Evolutionary conservation across 345 rosid species (phyloP), one percentile per base, ranked within the genome.

Genomic region (Euphorbia lathyris): DNA sequence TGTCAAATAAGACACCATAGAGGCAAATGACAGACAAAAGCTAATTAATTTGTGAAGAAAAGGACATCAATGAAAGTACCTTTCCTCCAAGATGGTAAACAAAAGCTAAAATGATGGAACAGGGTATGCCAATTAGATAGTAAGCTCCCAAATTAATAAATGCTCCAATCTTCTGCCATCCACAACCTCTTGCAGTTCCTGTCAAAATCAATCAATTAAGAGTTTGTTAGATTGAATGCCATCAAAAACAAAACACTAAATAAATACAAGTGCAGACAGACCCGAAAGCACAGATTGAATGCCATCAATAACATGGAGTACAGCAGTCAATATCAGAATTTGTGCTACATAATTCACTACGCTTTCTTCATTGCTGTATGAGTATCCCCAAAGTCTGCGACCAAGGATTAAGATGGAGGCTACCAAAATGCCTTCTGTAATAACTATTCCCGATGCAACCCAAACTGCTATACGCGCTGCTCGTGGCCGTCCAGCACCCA

Each of bases 101-200:
- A 63, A 74, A 74, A 42, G 70, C 66, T 22, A 72, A 32, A 1
- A 72, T 10, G 4, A 65, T 26, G 57, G 76, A 64, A 57, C 63
- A 72, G 32, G 87, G 90, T 69, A 83, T 75, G 36, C 88, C 90
- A 0, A 84, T n/a, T 48, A 88, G 63, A 65, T 86, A 84, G 72
- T 86, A 84, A 2, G 90, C 78, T 29, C 90, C 88, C 2, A 88
- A 71, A 64, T 86, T 88, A 23, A 86, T 69, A 36, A 51, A 59
- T 13, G 93, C 90, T 7, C 93, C 90, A 12, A 84, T 72, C 76
- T 76, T 83, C 74, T 86, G 88, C 88, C 88, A 80, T 5, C 88
- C 93, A 40, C 87, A 84, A 58, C 93, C 90, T 74, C 93, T 86
- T 30, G 80, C 78, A 61, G 59, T 77, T 38, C 93, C 88, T 83